phyloP scores from a whole-genome alignment of 2,329 filamentous ascomycete genomes.

The Pyrenophora graminea region DNA sequence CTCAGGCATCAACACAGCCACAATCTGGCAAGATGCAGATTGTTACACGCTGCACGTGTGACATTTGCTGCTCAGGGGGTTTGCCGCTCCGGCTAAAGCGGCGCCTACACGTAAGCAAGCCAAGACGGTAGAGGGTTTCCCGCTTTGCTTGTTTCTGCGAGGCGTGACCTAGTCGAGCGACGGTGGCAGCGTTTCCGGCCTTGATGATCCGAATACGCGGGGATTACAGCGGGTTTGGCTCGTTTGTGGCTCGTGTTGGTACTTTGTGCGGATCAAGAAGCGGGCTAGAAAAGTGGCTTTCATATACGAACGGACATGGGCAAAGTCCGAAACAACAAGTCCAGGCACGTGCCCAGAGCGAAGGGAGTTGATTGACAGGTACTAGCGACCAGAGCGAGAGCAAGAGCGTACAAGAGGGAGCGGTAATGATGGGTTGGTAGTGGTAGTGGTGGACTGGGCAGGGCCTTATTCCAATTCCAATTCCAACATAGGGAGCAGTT shows the following conservation, averaged over 20 bases:
- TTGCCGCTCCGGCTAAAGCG: slow-evolving; percentile 12
- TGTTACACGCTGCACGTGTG: too few relatives aligned
- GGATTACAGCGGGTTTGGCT: background rate
- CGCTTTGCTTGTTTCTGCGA: slow-evolving; percentile 13
- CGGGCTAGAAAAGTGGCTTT: background rate
- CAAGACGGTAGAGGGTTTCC: slow-evolving; percentile 14
- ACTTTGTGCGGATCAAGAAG: background rate
- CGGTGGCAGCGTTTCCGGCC: background rate
- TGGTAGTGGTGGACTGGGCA: background rate
- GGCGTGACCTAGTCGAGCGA: slow-evolving; percentile 5
- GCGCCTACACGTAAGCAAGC: slow-evolving; percentile 17
- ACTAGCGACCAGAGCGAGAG: too few relatives aligned
- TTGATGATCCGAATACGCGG: slow-evolving; percentile 4
- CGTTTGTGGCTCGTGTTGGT: background rate
- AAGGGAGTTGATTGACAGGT: background rate
- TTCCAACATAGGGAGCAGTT: background rate
- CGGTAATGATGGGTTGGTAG: background rate
- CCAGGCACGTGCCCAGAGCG: background rate
- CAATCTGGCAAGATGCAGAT: too few relatives aligned
- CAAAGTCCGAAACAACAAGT: background rate
- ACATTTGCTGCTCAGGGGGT: slow-evolving; percentile 1
- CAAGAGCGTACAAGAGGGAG: too few relatives aligned
- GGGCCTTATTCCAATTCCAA: too few relatives aligned
- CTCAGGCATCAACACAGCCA: too few relatives aligned
- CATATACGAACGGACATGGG: background rate